Conservation (phyloP, 1,284 basidiomycete species). For the Ceratobasidium sp. region DNA sequence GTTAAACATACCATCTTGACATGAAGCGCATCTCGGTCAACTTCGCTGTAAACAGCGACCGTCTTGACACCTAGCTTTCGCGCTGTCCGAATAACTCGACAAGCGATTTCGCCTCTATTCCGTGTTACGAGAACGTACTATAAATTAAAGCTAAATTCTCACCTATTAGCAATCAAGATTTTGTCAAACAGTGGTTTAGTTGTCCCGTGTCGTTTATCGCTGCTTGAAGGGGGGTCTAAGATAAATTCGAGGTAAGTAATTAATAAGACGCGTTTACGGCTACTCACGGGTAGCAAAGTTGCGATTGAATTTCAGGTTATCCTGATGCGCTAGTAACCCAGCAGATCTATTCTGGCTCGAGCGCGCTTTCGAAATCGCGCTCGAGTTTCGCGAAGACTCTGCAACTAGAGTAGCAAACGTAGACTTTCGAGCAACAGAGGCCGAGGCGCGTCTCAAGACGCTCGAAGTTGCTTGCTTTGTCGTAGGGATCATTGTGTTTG, state of each 20-base stretch:
- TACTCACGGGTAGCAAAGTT: conserved; percentile 18
- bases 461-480: conserved; percentile 28
- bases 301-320: background rate
- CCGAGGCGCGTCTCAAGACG: conserved; percentile 19
- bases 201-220: conserved; percentile 18
- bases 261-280: background rate
- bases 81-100: conserved; percentile 91
- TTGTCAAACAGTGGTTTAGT: conserved; percentile 69
- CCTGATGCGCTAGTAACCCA: background rate
- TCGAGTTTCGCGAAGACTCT: conserved; percentile 4
- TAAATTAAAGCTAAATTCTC: conserved; percentile 33
- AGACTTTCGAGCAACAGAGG: conserved; percentile 4
- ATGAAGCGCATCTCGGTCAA: conserved; percentile 81
- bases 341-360: background rate
- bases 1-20: conserved; percentile 68
- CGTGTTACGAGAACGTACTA: background rate
- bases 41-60: conserved; percentile 90
- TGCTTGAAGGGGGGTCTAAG: conserved; percentile 10
- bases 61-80: conserved; percentile 87
- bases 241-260: background rate
- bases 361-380: background rate
- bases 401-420: conserved; percentile 4
- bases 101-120: conserved; percentile 91
- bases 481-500: conserved; percentile 36
- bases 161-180: conserved; percentile 88